Conservation (phyloP, 83 land plant genomes). For the Thuja plicata region DNA sequence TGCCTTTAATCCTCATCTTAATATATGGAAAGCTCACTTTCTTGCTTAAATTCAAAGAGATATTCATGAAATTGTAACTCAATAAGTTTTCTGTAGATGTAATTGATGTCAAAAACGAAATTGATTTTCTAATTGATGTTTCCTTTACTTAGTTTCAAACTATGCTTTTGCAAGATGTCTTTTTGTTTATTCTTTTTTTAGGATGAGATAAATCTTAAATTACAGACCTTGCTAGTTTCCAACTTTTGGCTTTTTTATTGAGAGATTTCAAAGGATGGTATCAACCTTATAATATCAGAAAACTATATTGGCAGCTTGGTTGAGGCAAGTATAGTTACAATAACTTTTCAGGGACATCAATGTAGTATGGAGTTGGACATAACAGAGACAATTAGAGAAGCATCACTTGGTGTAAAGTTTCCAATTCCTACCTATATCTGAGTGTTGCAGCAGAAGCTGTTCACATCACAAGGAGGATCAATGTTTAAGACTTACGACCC, state of each 20-base stretch:
- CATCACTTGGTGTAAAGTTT: too few relatives aligned
- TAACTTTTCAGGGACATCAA: too few relatives aligned
- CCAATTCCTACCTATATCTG: too few relatives aligned
- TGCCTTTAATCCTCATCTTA: slow-evolving; percentile 48
- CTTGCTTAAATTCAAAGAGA: slow-evolving; percentile 93
- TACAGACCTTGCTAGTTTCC: slow-evolving; percentile 98
- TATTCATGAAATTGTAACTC: slow-evolving; percentile 71
- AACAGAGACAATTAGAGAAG: too few relatives aligned
- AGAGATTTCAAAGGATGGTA: slow-evolving; percentile 74
- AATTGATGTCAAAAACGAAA: slow-evolving; percentile 85
- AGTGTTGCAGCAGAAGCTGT: too few relatives aligned
- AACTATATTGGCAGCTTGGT: too few relatives aligned
- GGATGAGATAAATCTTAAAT: slow-evolving; percentile 72
- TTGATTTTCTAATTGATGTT: slow-evolving; percentile 91
- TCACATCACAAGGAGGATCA: too few relatives aligned
- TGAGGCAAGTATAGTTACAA: too few relatives aligned
- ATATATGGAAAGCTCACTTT: slow-evolving; percentile 76
- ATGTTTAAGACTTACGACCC: too few relatives aligned
- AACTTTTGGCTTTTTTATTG: slow-evolving; percentile 89
- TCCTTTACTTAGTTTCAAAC: slow-evolving; percentile 93
- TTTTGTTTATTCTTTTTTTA: slow-evolving; percentile 54
- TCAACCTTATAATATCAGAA: too few relatives aligned
- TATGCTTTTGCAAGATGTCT: slow-evolving; percentile 79
- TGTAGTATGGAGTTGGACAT: too few relatives aligned
- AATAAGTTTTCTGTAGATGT: slow-evolving; percentile 82